phyloP scores from a whole-genome alignment of 805 yeast species.

The Scheffersomyces coipomensis region DNA sequence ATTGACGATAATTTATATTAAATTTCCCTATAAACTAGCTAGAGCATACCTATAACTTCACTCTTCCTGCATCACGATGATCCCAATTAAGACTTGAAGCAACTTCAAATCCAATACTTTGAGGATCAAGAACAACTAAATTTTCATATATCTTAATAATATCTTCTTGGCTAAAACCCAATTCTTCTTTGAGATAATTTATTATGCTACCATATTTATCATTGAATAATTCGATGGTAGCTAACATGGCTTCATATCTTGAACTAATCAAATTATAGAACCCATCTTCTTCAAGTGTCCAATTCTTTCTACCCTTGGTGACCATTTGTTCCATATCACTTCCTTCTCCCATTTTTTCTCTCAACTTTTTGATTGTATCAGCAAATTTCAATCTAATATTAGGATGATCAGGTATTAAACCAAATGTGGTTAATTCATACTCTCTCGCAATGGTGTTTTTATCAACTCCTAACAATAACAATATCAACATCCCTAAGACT shows the following conservation, averaged over 20 bases:
- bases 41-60: constrained; percentile 7
- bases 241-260: constrained; percentile 67
- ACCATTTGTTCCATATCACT: constrained; percentile 21
- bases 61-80: constrained; percentile 10
- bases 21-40: not conserved
- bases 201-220: constrained; percentile 54
- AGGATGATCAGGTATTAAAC: constrained; percentile 52
- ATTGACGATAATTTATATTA: not conserved
- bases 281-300: constrained; percentile 50
- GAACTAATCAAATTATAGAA: constrained; percentile 61
- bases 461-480: constrained; percentile 65
- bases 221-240: constrained; percentile 54
- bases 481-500: constrained; percentile 62
- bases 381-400: constrained; percentile 33
- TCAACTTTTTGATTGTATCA: constrained; percentile 29
- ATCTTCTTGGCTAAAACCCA: constrained; percentile 48
- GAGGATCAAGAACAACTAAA: constrained; percentile 20
- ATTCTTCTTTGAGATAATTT: constrained; percentile 40
- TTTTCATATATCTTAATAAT: constrained; percentile 27
- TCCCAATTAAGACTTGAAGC: constrained; percentile 11
- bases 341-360: constrained; percentile 20
- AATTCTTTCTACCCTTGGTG: constrained; percentile 36
- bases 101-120: constrained; percentile 10
- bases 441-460: constrained; percentile 65
- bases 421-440: constrained; percentile 71